Base-by-base conservation (phyloP, 1,139 yeast species). In the Candida neerlandica region DNA sequence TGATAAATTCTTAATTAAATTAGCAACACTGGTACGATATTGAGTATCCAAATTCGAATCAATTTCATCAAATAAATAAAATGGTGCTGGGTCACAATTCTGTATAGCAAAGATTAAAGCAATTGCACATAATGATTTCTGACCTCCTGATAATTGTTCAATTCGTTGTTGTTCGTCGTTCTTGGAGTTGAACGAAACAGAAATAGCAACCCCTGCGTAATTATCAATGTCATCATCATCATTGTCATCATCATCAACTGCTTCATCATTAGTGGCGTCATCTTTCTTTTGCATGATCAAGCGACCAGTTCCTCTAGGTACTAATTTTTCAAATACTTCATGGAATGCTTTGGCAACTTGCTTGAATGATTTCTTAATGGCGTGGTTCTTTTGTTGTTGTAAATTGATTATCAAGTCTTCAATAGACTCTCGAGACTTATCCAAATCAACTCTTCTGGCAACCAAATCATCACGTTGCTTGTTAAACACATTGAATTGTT, bases 1-100 rank as follows among this genome's bases (percentile, higher is more conserved):
- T 14, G 96, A 81, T 48, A 92, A 70, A 41, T 81, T 78, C 51
- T 82, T 76, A 53, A 94, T 85, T 77, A 89, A 74, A 34, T 78
- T 70, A 0, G 99, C 97, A 15, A 94, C 97, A 0, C 97, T 85
- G 0, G 89, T 82, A 59, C 99, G 81, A 64, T 92, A 92, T 63
- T 90, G 97, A 2, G 96, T 84, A 69, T 94, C 99, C 53, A 94
- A 76, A 58, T 94, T 94, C 7, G 98, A 97, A 70, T 94, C 99
- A 52, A 94, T 87, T 72, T 94, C 99, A 67, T 94, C 99, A 67
- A 94, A 91, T 48, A 94, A 71, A 64, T 94, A 94, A 66, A 94
- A 94, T 45, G 99, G 98, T 2, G 98, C 98, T 9, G 98, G 98
- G 59, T 94, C 98, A 58, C 96, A 89, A 63, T 81, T 84, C 70